These are phyloP conservation scores for Cercospora sp. DNA, from an alignment of 2,329 filamentous ascomycete genomes.

Conservation along the genomic window DNA sequence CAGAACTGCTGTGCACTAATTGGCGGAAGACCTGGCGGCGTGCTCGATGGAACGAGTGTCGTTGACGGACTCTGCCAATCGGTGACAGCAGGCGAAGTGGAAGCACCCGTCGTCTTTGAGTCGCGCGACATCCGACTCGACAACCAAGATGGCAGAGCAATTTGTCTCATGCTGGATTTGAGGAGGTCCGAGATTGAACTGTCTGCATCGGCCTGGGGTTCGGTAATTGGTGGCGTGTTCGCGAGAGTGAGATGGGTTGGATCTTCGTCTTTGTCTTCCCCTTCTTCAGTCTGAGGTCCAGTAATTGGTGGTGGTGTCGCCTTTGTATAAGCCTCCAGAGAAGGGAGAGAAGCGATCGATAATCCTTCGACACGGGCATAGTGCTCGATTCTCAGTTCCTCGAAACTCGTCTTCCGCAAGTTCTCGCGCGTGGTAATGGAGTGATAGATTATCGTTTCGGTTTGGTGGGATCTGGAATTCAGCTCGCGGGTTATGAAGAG, in stretches of 20 bases:
- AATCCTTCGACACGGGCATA: no score
- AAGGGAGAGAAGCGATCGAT: neutral
- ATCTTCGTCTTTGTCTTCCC: neutral
- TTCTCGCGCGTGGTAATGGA: neutral
- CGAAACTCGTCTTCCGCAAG: conserved; percentile 1
- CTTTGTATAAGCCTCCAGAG: neutral
- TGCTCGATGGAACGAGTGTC: neutral
- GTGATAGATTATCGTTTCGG: neutral
- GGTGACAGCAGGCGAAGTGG: neutral
- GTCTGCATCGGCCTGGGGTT: neutral
- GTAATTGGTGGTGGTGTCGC: neutral
- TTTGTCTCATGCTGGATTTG: neutral
- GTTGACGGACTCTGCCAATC: neutral
- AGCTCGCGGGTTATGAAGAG: neutral
- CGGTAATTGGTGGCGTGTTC: neutral
- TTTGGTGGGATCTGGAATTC: neutral
- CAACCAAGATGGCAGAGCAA: conserved; percentile 3
- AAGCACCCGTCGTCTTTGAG: no score
- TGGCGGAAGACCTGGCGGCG: neutral
- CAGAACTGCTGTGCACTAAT: neutral
- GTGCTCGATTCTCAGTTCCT: conserved; percentile 3
- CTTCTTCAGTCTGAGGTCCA: neutral
- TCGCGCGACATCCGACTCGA: conserved; percentile 10
- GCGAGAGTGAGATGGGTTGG: neutral
- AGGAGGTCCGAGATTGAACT: neutral